A percentile compares a stretch with the other conserved stretches of the same genome.
These are phyloP conservation scores for Fusarium solani-melongenae DNA, from an alignment of 2,329 filamentous ascomycete species.

Conservation along the genomic window DNA sequence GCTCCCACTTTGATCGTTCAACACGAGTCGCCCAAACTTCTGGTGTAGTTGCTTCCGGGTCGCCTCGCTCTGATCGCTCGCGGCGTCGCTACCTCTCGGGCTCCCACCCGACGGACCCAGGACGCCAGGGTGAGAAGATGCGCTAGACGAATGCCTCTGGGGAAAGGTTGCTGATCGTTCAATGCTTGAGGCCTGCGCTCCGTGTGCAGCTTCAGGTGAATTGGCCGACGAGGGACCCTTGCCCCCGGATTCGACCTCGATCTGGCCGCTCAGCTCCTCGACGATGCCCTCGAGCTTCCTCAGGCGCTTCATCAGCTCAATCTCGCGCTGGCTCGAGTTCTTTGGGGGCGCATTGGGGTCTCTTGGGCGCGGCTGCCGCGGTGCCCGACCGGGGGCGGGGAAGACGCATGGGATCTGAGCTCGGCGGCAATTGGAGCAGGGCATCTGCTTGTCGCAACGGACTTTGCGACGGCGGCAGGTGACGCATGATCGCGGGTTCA, in stretches of 20 bases:
- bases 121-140: conserved; percentile 24
- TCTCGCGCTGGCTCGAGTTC: conserved; percentile 70
- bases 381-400: conserved; percentile 78
- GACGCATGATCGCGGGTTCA: conserved; percentile 63
- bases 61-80: conserved; percentile 51
- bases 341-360: conserved; percentile 71
- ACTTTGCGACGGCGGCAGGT: conserved; percentile 71
- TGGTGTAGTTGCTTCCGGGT: conserved; percentile 46
- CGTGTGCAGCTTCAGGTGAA: conserved; percentile 45
- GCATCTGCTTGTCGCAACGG: conserved; percentile 81
- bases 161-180: conserved; percentile 26
- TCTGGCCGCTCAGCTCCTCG: conserved; percentile 73
- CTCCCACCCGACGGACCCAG: conserved; percentile 17
- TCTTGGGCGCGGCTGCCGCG: conserved; percentile 73
- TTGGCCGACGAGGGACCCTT: conserved; percentile 45
- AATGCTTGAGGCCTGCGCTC: conserved; percentile 15
- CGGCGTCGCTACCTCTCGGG: conserved; percentile 41
- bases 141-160: conserved; percentile 30
- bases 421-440: conserved; percentile 79
- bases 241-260: conserved; percentile 62
- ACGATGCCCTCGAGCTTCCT: conserved; percentile 82
- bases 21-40: conserved; percentile 74
- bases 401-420: conserved; percentile 79
- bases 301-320: conserved; percentile 78
- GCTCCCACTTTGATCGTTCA: conserved; percentile 75